Evolutionary conservation across 2,329 filamentous ascomycete genomes (phyloP).

Genomic region (Pseudopithomyces chartarum): DNA sequence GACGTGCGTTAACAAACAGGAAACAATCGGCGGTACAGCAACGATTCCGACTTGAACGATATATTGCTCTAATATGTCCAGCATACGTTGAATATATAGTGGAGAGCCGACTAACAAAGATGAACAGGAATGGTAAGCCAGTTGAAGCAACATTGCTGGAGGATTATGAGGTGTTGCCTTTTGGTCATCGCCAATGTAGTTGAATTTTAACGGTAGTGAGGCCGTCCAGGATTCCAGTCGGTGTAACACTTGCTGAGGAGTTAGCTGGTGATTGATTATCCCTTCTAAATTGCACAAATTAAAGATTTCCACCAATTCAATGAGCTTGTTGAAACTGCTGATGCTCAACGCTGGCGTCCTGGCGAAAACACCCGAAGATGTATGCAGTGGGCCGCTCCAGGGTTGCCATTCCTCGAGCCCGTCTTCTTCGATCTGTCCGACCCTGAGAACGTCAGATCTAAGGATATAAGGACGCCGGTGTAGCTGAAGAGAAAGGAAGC

Average conservation of each 20-base stretch:
- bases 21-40: slow-evolving; percentile 34
- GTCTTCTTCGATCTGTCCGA: slow-evolving; percentile 64
- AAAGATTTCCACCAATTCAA: slow-evolving; percentile 38
- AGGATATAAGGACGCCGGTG: slow-evolving; percentile 58
- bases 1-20: slow-evolving; percentile 30
- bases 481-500: slow-evolving; percentile 59
- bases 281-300: slow-evolving; percentile 13
- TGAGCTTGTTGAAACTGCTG: slow-evolving; percentile 60
- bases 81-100: slow-evolving; percentile 19
- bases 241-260: slow-evolving; percentile 40
- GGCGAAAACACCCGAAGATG: slow-evolving; percentile 16
- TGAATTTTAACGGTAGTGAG: slow-evolving; percentile 30
- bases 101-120: slow-evolving; percentile 29
- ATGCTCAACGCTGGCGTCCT: slow-evolving; percentile 48
- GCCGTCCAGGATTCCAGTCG: slow-evolving; percentile 45
- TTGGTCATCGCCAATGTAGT: slow-evolving; percentile 21
- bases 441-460: slow-evolving; percentile 52
- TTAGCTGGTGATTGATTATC: slow-evolving; percentile 23
- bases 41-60: slow-evolving; percentile 26
- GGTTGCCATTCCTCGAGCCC: slow-evolving; percentile 76
- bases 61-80: slow-evolving; percentile 33
- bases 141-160: slow-evolving; percentile 32
- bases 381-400: slow-evolving; percentile 63
- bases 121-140: slow-evolving; percentile 31
- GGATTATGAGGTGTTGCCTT: slow-evolving; percentile 25